Percentiles rank a stretch among this genome's conserved stretches.
phyloP scores from a whole-genome alignment of 805 yeast genomes.

The Alloascoidea hylecoeti region DNA sequence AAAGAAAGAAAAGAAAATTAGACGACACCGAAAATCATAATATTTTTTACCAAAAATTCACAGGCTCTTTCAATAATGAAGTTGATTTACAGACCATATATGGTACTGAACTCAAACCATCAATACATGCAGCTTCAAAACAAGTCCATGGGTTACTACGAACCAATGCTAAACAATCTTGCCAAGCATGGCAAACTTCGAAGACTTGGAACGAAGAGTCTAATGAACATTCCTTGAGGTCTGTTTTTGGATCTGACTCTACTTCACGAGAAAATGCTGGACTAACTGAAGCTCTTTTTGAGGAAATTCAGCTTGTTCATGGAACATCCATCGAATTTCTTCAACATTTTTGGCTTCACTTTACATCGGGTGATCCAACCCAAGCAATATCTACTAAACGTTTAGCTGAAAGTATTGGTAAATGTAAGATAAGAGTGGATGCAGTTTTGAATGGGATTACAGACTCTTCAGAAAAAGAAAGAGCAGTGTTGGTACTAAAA shows the following conservation, averaged over 20 bases:
- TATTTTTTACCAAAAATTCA: not conserved
- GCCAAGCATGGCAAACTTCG: not conserved
- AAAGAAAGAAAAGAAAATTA: not conserved
- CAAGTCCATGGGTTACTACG: conserved; percentile 1
- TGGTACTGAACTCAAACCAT: not conserved
- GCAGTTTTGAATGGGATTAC: conserved; percentile 14
- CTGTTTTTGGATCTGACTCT: not conserved
- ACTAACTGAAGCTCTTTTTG: conserved; percentile 17
- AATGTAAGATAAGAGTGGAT: conserved; percentile 30
- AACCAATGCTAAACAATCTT: not conserved
- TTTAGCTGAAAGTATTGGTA: conserved; percentile 31
- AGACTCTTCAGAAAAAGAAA: conserved; percentile 7
- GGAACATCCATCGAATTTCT: conserved; percentile 65
- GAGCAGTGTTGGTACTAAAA: conserved; percentile 15
- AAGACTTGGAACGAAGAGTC: not conserved
- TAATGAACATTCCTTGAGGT: not conserved
- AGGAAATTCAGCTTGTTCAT: conserved; percentile 45
- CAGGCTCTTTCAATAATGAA: not conserved
- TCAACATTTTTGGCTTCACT: conserved; percentile 61
- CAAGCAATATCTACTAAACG: conserved; percentile 28
- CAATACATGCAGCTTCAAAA: not conserved
- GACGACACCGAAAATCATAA: not conserved
- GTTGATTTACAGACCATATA: not conserved
- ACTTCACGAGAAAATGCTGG: not conserved
- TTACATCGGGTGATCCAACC: conserved; percentile 31